A percentile compares a stretch with the other conserved stretches of the same genome.
These are phyloP conservation scores for Choanephora cucurbitarum DNA, from an alignment of 371 early-diverging fungal species.

Conservation along the genomic window DNA sequence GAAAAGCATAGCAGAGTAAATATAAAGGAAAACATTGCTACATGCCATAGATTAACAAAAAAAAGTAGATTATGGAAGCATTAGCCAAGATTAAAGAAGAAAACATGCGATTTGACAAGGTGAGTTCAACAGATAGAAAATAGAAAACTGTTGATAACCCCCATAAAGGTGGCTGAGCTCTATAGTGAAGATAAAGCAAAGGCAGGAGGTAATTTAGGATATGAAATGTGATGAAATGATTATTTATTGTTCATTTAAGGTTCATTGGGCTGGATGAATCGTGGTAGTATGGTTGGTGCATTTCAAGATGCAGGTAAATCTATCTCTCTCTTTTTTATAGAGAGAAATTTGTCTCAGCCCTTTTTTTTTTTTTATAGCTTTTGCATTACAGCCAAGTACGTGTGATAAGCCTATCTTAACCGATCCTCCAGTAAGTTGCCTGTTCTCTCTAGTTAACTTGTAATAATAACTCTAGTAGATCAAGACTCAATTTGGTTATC, in stretches of 20 bases:
- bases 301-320: slow-evolving; percentile 88
- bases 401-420: slow-evolving; percentile 73
- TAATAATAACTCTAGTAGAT: slow-evolving; percentile 22
- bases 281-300: slow-evolving; percentile 89
- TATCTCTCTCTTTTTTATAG: too few relatives aligned
- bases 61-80: slow-evolving; percentile 63
- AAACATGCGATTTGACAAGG: slow-evolving; percentile 64
- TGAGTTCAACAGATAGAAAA: too few relatives aligned
- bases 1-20: slow-evolving; percentile 74
- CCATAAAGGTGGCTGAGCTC: slow-evolving; percentile 70
- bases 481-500: slow-evolving; percentile 70
- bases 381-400: slow-evolving; percentile 76
- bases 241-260: slow-evolving; percentile 15
- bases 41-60: too few relatives aligned
- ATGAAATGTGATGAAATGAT: not conserved
- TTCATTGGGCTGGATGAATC: slow-evolving; percentile 81
- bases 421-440: slow-evolving; percentile 70
- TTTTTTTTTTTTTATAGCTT: slow-evolving; percentile 52
- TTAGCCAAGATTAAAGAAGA: slow-evolving; percentile 61
- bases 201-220: slow-evolving; percentile 51
- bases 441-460: not conserved
- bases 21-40: too few relatives aligned
- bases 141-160: too few relatives aligned
- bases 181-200: slow-evolving; percentile 92
- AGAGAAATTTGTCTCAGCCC: too few relatives aligned